A percentile compares a stretch with the other conserved stretches of the same genome.
These are phyloP conservation scores for Penicillium arizonense DNA, from an alignment of 495 filamentous ascomycete genomes.

Conservation along the genomic window DNA sequence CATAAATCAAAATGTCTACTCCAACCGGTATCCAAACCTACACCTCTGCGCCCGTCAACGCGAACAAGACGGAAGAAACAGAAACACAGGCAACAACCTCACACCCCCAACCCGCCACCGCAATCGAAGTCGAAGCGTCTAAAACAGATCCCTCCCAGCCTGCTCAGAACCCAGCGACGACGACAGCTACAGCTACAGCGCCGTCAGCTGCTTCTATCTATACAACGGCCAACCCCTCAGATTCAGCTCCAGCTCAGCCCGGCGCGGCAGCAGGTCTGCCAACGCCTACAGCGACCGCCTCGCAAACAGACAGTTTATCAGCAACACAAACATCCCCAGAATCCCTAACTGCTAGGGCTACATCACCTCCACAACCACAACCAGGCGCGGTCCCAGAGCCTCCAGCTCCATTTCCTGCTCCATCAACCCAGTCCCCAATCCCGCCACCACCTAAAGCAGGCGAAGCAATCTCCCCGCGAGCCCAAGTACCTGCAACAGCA, in stretches of 20 bases:
- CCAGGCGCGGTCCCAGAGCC: conserved; percentile 53
- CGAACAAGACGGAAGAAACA: conserved; percentile 25
- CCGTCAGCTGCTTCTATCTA: conserved; percentile 43
- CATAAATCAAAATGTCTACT: conserved; percentile 19
- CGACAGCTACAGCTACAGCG: conserved; percentile 34
- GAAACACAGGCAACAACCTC: conserved; percentile 16
- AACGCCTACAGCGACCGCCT: conserved; percentile 22
- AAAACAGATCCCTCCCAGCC: conserved; percentile 16
- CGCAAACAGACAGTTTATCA: conserved; percentile 12
- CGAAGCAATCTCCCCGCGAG: conserved; percentile 33
- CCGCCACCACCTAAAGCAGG: conserved; percentile 58
- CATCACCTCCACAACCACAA: conserved; percentile 56
- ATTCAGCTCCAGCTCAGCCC: conserved; percentile 38
- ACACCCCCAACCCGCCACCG: conserved; percentile 42
- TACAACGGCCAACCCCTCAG: conserved; percentile 48
- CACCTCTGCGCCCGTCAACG: conserved; percentile 57
- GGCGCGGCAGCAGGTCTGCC: conserved; percentile 28
- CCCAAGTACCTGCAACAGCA: conserved; percentile 32
- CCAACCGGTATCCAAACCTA: conserved; percentile 62
- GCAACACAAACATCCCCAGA: conserved; percentile 4
- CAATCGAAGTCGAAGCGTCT: conserved; percentile 22
- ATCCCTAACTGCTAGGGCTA: background rate
- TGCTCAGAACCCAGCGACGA: conserved; percentile 7
- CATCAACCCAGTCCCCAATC: conserved; percentile 19
- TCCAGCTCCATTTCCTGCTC: conserved; percentile 18